Conservation (phyloP, 148 eudicot species). For the Talinum fruticosum region DNA sequence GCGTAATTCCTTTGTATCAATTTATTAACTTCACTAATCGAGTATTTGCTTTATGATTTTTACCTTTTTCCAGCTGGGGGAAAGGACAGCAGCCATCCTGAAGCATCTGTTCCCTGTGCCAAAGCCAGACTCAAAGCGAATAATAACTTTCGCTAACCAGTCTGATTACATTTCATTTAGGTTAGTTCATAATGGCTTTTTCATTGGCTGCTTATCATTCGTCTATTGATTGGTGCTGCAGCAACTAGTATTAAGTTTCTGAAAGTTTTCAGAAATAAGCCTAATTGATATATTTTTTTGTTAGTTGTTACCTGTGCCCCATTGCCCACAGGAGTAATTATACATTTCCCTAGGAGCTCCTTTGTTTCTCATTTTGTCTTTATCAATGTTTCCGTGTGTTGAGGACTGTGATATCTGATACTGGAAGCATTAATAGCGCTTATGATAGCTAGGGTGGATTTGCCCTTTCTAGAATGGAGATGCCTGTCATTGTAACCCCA, state of each 20-base stretch:
- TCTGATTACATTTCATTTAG: slow-evolving; percentile 94
- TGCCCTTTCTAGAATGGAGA: too few relatives aligned
- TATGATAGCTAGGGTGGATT: too few relatives aligned
- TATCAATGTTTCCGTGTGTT: not conserved
- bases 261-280: not conserved
- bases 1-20: not conserved
- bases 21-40: not conserved
- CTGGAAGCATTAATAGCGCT: too few relatives aligned
- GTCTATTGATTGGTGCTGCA: not conserved
- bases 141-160: slow-evolving; percentile 86
- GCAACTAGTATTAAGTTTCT: not conserved
- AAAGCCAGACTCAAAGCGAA: slow-evolving; percentile 90
- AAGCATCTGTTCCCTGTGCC: slow-evolving; percentile 98
- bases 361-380: not conserved
- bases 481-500: too few relatives aligned
- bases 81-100: slow-evolving; percentile 73
- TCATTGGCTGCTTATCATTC: not conserved
- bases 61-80: slow-evolving; percentile 55
- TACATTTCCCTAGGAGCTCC: not conserved
- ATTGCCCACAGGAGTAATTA: too few relatives aligned
- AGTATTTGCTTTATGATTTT: slow-evolving; percentile 7
- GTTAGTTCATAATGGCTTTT: slow-evolving; percentile 35
- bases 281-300: not conserved
- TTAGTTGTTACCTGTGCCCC: not conserved
- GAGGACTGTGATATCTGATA: not conserved